A percentile compares a stretch with the other conserved stretches of the same genome.
phyloP scores from a whole-genome alignment of 2,329 filamentous ascomycete species.

The Ophiostoma triangulosporum region DNA sequence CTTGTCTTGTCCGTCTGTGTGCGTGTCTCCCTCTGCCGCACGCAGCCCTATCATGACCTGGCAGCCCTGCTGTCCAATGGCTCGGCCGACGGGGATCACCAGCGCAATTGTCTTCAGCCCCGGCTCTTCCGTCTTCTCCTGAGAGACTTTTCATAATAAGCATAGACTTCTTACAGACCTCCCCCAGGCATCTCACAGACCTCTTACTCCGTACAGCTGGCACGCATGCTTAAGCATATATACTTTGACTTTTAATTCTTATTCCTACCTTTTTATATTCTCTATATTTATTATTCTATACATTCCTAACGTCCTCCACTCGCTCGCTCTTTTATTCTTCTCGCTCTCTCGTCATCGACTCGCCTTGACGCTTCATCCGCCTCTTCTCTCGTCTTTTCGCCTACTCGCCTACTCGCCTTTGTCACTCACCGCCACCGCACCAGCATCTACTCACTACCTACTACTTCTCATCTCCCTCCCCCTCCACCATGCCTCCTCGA shows the following conservation, averaged over 20 bases:
- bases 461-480: background rate
- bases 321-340: background rate
- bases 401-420: background rate
- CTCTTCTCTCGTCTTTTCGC: background rate
- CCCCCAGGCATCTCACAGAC: no score
- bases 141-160: background rate
- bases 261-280: background rate
- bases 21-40: background rate
- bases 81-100: conserved; percentile 7
- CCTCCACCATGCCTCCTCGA: conserved; percentile 42
- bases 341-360: background rate
- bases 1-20: background rate
- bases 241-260: no score
- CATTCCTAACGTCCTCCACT: background rate
- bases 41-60: conserved; percentile 11
- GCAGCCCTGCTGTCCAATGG: conserved; percentile 8
- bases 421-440: background rate
- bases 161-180: no score
- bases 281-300: background rate
- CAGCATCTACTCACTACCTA: no score
- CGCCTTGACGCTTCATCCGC: background rate
- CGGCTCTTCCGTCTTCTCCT: conserved; percentile 3
- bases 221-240: background rate
- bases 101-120: background rate
- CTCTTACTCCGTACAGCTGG: no score